These are phyloP conservation scores for Handroanthus guayacan DNA, from an alignment of 257 asterid species.

Conservation along the genomic window DNA sequence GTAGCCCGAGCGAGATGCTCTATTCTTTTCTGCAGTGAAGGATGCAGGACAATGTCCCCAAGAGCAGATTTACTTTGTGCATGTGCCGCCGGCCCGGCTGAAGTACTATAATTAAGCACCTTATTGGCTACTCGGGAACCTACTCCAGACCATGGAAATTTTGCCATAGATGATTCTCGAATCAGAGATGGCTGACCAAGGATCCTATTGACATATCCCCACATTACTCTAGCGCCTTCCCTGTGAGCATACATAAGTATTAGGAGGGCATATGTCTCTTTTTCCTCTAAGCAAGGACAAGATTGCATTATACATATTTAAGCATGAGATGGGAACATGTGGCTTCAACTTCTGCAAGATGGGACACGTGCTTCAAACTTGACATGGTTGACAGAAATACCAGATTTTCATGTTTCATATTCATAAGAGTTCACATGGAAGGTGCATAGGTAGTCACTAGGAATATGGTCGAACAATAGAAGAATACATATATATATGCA, in stretches of 20 bases:
- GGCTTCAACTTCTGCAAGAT: not conserved
- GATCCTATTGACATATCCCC: conserved; percentile 95
- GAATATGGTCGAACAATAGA: conserved; percentile 18
- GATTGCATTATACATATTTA: conserved; percentile 16
- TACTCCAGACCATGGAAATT: conserved; percentile 86
- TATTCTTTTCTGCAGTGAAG: conserved; percentile 85
- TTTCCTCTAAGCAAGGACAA: conserved; percentile 6
- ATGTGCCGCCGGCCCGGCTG: conserved; percentile 53
- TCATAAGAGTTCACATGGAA: not conserved
- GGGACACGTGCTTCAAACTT: not conserved
- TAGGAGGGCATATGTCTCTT: not conserved
- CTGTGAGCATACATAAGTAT: conserved; percentile 49
- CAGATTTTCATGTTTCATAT: not conserved
- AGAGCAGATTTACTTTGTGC: conserved; percentile 66
- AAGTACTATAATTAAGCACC: conserved; percentile 54
- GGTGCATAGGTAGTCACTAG: conserved; percentile 9
- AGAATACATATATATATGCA: conserved; percentile 15
- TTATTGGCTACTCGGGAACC: conserved; percentile 67
- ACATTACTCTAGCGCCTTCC: conserved; percentile 94
- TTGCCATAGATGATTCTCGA: conserved; percentile 94
- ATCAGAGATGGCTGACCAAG: conserved; percentile 99
- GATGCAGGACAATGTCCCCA: conserved; percentile 78
- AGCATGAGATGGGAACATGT: not conserved
- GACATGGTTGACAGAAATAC: conserved; percentile 5
- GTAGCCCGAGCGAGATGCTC: conserved; percentile 97